phyloP scores from a whole-genome alignment of 768 basidiomycete genomes.

The Hysterangium stoloniferum region DNA sequence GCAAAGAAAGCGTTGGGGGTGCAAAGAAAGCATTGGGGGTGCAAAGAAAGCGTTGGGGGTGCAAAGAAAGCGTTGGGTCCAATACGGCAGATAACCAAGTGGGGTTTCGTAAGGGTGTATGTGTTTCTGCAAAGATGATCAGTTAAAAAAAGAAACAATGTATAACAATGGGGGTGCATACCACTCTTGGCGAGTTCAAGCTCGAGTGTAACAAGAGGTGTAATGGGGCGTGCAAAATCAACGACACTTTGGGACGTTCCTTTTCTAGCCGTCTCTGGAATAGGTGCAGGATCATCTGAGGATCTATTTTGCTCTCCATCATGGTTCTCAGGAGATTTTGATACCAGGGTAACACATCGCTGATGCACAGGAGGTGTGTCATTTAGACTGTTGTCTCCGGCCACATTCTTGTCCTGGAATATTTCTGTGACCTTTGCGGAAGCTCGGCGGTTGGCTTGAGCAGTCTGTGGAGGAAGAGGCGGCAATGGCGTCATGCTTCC shows the following conservation, averaged over 20 bases:
- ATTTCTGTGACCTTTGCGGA: constrained; percentile 56
- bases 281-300: constrained; percentile 35
- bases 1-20: too few relatives aligned
- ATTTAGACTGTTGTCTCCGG: constrained; percentile 24
- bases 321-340: constrained; percentile 45
- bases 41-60: too few relatives aligned
- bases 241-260: constrained; percentile 50
- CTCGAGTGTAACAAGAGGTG: constrained; percentile 55
- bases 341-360: constrained; percentile 61
- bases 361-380: constrained; percentile 26
- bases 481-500: constrained; percentile 42
- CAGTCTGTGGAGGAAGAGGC: constrained; percentile 52
- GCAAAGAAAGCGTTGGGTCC: too few relatives aligned
- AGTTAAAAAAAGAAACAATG: background rate
- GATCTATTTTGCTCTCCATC: constrained; percentile 29
- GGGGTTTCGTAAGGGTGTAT: constrained; percentile 27
- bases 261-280: constrained; percentile 58
- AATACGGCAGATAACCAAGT: constrained; percentile 56
- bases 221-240: constrained; percentile 57
- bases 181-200: constrained; percentile 46
- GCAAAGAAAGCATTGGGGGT: too few relatives aligned
- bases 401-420: constrained; percentile 42
- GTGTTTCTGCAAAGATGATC: constrained; percentile 12
- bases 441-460: constrained; percentile 41
- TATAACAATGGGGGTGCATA: background rate